A percentile compares a stretch with the other conserved stretches of the same genome.
These are phyloP conservation scores for Scenedesmus sp. DNA, from an alignment of 163 green algal species.

Conservation along the genomic window DNA sequence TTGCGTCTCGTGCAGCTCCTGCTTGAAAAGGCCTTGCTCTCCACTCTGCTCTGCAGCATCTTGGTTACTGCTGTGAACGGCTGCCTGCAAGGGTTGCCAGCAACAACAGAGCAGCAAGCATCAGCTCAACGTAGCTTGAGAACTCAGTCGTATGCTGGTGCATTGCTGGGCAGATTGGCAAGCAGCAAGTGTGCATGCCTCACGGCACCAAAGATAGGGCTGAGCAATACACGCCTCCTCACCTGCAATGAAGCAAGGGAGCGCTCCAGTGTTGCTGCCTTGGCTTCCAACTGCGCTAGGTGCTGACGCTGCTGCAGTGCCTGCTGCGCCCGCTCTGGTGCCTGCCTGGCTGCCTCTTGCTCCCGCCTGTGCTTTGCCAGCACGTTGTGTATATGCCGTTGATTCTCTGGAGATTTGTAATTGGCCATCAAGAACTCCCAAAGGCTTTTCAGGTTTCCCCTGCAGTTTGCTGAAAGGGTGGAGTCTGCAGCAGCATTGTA, in stretches of 20 bases:
- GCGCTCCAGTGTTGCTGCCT: neutral
- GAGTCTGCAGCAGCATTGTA: constrained; percentile 27
- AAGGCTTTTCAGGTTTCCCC: constrained; percentile 33
- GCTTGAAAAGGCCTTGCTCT: neutral
- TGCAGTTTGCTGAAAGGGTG: constrained; percentile 26
- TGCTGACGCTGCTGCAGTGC: constrained; percentile 17
- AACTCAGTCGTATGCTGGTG: neutral
- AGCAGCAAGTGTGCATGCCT: neutral
- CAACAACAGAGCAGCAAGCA: neutral
- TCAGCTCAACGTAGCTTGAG: neutral
- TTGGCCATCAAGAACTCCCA: constrained; percentile 47
- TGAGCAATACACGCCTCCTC: neutral
- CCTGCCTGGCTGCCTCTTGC: constrained; percentile 1
- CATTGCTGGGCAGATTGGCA: neutral
- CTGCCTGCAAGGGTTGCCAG: neutral
- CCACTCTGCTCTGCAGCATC: constrained; percentile 29
- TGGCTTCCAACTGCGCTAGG: neutral
- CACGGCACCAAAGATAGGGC: neutral
- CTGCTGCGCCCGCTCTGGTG: neutral
- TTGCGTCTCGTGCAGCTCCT: constrained; percentile 23
- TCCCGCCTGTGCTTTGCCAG: constrained; percentile 30
- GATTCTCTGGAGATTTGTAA: neutral
- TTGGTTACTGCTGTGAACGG: neutral
- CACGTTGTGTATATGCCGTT: neutral
- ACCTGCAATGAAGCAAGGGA: constrained; percentile 35